Percentiles rank a stretch among this genome's conserved stretches.
Evolutionary conservation across 179 eudicot genomes (phyloP).

Genomic region (Drosera spatulata): DNA sequence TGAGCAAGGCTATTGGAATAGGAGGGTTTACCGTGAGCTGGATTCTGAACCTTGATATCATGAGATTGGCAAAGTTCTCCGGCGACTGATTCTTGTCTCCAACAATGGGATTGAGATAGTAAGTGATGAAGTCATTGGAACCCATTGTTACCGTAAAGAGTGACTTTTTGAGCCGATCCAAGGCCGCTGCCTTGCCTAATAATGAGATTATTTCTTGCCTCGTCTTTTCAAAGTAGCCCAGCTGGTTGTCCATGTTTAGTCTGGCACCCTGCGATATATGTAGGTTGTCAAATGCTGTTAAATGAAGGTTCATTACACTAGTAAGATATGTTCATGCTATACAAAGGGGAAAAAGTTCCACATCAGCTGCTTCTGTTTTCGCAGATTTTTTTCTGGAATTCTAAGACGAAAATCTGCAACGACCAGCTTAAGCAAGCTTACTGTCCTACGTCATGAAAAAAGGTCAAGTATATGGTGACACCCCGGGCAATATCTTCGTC

Average conservation of each 20-base stretch:
- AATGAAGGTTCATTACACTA: too few relatives aligned
- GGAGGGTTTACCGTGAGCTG: conserved; percentile 61
- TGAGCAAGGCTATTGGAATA: too few relatives aligned
- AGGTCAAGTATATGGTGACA: too few relatives aligned
- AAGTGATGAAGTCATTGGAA: conserved; percentile 87
- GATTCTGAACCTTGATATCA: conserved; percentile 42
- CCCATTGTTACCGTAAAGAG: conserved; percentile 70
- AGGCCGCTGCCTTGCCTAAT: conserved; percentile 45
- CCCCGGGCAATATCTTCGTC: too few relatives aligned
- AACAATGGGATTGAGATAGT: conserved; percentile 54
- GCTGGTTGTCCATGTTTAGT: conserved; percentile 63
- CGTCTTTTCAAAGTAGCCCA: conserved; percentile 82
- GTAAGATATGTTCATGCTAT: not conserved
- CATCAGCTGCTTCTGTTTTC: too few relatives aligned
- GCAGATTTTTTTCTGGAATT: too few relatives aligned
- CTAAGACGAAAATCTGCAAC: too few relatives aligned
- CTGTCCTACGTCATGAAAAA: too few relatives aligned
- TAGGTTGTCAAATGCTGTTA: not conserved
- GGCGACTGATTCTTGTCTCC: conserved; percentile 47
- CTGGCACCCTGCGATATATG: conserved; percentile 43
- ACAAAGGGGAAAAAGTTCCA: too few relatives aligned
- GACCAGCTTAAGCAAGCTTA: too few relatives aligned
- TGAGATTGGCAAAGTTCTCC: conserved; percentile 29
- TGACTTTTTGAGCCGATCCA: conserved; percentile 29
- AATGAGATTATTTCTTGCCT: conserved; percentile 43